Percentiles rank a stretch among this genome's conserved stretches.
These are phyloP conservation scores for Mytilinidion resinicola DNA, from an alignment of 495 filamentous ascomycete genomes.

Conservation along the genomic window DNA sequence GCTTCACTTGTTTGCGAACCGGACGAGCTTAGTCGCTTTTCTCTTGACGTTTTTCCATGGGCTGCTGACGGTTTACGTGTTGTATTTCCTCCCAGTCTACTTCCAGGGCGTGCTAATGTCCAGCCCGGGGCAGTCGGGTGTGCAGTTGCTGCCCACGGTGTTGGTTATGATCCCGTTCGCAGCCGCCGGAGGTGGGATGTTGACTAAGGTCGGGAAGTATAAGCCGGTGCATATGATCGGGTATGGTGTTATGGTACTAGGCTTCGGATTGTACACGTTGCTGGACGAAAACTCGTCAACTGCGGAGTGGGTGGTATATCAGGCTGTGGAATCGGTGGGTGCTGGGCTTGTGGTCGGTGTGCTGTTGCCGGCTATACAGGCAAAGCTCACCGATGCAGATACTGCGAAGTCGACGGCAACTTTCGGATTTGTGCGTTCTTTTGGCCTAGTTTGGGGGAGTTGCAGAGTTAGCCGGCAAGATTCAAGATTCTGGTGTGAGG, in stretches of 20 bases:
- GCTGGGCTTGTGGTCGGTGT: slow-evolving; percentile 43
- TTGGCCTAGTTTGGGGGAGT: slow-evolving; percentile 49
- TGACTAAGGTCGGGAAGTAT: slow-evolving; percentile 43
- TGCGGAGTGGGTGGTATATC: slow-evolving; percentile 42
- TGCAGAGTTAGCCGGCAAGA: slow-evolving; percentile 5
- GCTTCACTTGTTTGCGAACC: slow-evolving; percentile 41
- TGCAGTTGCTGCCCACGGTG: slow-evolving; percentile 53
- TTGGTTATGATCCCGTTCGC: slow-evolving; percentile 45
- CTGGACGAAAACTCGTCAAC: slow-evolving; percentile 40
- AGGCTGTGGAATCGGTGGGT: slow-evolving; percentile 43
- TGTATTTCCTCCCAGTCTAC: slow-evolving; percentile 63
- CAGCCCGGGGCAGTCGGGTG: slow-evolving; percentile 48
- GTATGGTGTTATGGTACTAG: slow-evolving; percentile 44
- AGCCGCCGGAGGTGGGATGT: slow-evolving; percentile 40
- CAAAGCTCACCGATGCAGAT: slow-evolving; percentile 40
- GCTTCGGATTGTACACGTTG: slow-evolving; percentile 41
- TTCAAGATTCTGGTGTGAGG: slow-evolving; percentile 1
- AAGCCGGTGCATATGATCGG: slow-evolving; percentile 46
- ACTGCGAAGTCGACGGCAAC: slow-evolving; percentile 39
- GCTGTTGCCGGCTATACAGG: slow-evolving; percentile 47
- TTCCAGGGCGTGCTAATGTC: slow-evolving; percentile 53
- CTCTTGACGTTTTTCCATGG: slow-evolving; percentile 46
- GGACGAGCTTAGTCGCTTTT: slow-evolving; percentile 41
- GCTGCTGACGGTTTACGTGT: slow-evolving; percentile 44
- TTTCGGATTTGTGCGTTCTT: slow-evolving; percentile 44